phyloP scores from a whole-genome alignment of 345 rosid genomes.

The Populus simonii region DNA sequence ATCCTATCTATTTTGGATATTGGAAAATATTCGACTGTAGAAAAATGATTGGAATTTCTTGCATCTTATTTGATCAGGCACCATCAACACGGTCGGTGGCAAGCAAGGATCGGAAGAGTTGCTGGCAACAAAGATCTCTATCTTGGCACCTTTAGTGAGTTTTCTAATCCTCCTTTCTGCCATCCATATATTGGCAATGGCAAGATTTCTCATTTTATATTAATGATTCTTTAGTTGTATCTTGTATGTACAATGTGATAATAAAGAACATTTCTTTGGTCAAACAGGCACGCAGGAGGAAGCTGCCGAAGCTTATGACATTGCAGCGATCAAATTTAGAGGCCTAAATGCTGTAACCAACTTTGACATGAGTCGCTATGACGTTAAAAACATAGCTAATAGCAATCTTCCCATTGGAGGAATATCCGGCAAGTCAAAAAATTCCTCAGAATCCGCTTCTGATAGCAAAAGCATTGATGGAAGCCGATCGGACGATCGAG shows the following conservation, averaged over 20 bases:
- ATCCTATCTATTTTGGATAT: too few relatives aligned
- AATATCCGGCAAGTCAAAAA: slow-evolving; percentile 40
- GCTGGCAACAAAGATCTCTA: slow-evolving; percentile 98
- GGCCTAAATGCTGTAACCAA: slow-evolving; percentile 91
- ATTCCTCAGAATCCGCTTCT: slow-evolving; percentile 41
- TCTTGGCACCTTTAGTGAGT: slow-evolving; percentile 94
- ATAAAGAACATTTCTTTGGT: background rate
- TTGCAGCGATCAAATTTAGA: slow-evolving; percentile 82
- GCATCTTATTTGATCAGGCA: slow-evolving; percentile 45
- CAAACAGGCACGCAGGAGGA: slow-evolving; percentile 78
- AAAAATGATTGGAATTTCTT: background rate
- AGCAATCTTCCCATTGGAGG: slow-evolving; percentile 89
- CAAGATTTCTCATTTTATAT: background rate
- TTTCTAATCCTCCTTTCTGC: background rate
- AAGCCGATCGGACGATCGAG: slow-evolving; percentile 40
- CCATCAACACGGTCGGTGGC: slow-evolving; percentile 99
- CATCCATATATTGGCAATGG: background rate
- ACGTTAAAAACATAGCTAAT: slow-evolving; percentile 76
- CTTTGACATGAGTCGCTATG: slow-evolving; percentile 89
- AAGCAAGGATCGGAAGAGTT: slow-evolving; percentile 94
- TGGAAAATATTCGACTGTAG: background rate
- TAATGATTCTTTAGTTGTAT: background rate
- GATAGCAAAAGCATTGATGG: slow-evolving; percentile 43
- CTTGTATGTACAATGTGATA: background rate
- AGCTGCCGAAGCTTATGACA: slow-evolving; percentile 72